Conservation (phyloP, 2,329 filamentous ascomycete genomes). For the Aspergillus novoparasiticus region DNA sequence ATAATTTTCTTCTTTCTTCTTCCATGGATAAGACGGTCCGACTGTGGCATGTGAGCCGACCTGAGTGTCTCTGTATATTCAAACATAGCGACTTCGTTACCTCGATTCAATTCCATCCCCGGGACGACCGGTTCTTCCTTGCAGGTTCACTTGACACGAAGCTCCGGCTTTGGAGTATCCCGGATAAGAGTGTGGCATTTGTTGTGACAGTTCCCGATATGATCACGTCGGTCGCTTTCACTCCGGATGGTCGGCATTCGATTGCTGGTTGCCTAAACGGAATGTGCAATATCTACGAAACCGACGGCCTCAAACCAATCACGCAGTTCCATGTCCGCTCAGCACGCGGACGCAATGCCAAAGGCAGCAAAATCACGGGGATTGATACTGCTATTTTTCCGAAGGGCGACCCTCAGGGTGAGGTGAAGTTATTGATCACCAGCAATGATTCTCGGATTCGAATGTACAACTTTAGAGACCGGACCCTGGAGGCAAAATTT, state of each 20-base stretch:
- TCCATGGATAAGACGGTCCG: constrained; percentile 98
- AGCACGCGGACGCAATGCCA: constrained; percentile 87
- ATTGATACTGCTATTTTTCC: constrained; percentile 74
- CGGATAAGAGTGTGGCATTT: constrained; percentile 90
- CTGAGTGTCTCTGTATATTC: constrained; percentile 89
- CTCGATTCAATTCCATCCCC: constrained; percentile 90
- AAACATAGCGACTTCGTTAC: constrained; percentile 95
- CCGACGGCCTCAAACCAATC: constrained; percentile 80
- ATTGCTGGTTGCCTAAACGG: constrained; percentile 88
- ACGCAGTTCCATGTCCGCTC: constrained; percentile 93
- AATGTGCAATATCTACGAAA: constrained; percentile 87
- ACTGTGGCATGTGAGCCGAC: constrained; percentile 84
- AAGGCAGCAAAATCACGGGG: constrained; percentile 95
- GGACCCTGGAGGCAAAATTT: constrained; percentile 83
- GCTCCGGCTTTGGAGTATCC: constrained; percentile 91
- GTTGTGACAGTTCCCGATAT: constrained; percentile 77
- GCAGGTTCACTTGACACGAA: constrained; percentile 90
- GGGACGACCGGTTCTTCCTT: constrained; percentile 93
- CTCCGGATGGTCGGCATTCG: constrained; percentile 84
- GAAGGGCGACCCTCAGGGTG: constrained; percentile 59
- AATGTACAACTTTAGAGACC: constrained; percentile 84
- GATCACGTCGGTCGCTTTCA: constrained; percentile 91
- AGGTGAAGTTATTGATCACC: constrained; percentile 83
- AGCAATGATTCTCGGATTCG: constrained; percentile 94
- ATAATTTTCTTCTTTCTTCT: constrained; percentile 92